phyloP scores from a whole-genome alignment of 1,284 basidiomycete genomes.

The Leccinum angustisporum region DNA sequence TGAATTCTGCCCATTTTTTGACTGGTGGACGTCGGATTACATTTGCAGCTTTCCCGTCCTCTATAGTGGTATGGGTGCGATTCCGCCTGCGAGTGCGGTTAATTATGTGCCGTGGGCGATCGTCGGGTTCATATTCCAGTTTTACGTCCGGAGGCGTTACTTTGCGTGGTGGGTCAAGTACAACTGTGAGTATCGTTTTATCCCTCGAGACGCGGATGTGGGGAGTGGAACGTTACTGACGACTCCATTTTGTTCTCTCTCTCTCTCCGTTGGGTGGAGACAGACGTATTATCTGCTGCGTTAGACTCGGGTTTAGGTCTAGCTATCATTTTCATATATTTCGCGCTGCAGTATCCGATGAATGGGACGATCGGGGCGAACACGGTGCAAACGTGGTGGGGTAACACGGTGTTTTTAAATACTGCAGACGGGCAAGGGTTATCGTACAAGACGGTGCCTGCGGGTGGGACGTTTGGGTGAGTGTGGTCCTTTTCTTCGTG shows the following conservation, averaged over 20 bases:
- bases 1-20: too few relatives aligned
- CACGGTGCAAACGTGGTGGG: slow-evolving; percentile 69
- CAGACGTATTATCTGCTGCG: slow-evolving; percentile 51
- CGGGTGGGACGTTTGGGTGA: slow-evolving; percentile 41
- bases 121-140: slow-evolving; percentile 56
- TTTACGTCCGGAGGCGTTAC: slow-evolving; percentile 45
- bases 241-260: not conserved
- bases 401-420: slow-evolving; percentile 52
- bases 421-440: slow-evolving; percentile 43
- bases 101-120: slow-evolving; percentile 47
- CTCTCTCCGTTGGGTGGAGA: not conserved
- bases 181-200: slow-evolving; percentile 38
- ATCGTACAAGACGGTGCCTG: slow-evolving; percentile 29
- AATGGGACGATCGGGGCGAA: slow-evolving; percentile 59
- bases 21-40: too few relatives aligned
- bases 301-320: slow-evolving; percentile 52
- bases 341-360: slow-evolving; percentile 63
- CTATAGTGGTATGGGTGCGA: too few relatives aligned
- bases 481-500: slow-evolving; percentile 3
- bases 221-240: not conserved
- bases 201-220: not conserved
- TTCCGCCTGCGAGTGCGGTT: too few relatives aligned
- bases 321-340: slow-evolving; percentile 61
- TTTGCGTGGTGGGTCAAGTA: slow-evolving; percentile 60
- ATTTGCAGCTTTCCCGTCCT: too few relatives aligned